Conservation (phyloP, 176 grass and related monocot species). For the Triticum dicoccoides region DNA sequence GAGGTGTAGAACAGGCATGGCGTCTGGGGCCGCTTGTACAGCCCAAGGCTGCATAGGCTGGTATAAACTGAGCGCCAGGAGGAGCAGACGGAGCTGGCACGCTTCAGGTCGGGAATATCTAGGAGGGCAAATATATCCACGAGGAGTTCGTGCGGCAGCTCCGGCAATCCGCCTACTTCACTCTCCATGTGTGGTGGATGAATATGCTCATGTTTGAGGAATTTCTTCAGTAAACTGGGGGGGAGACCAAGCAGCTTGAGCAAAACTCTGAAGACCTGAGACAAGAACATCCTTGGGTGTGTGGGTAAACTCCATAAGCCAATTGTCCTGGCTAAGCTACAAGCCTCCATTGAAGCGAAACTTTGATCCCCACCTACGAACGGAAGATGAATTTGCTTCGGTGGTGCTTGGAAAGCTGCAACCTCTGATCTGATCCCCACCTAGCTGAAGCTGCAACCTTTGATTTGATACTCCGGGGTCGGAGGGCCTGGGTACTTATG, state of each 20-base stretch:
- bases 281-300: background rate
- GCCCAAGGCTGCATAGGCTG: too few species aligned
- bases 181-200: too few species aligned
- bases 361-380: background rate
- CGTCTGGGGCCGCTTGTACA: too few species aligned
- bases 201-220: background rate
- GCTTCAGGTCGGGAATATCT: too few species aligned
- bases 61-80: too few species aligned
- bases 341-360: background rate
- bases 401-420: background rate
- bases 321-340: background rate
- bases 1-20: too few species aligned
- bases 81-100: too few species aligned
- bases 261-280: background rate
- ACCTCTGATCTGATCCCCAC: background rate
- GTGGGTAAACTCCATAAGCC: background rate
- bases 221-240: background rate
- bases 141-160: too few species aligned
- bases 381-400: background rate
- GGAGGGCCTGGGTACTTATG: background rate
- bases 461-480: background rate
- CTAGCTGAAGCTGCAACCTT: background rate
- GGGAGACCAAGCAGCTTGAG: background rate
- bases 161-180: too few species aligned
- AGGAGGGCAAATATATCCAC: too few species aligned